Percentiles rank a stretch among this genome's conserved stretches.
These are phyloP conservation scores for Sugiyamaella lignohabitans DNA, from an alignment of 805 yeast species.

Conservation along the genomic window DNA sequence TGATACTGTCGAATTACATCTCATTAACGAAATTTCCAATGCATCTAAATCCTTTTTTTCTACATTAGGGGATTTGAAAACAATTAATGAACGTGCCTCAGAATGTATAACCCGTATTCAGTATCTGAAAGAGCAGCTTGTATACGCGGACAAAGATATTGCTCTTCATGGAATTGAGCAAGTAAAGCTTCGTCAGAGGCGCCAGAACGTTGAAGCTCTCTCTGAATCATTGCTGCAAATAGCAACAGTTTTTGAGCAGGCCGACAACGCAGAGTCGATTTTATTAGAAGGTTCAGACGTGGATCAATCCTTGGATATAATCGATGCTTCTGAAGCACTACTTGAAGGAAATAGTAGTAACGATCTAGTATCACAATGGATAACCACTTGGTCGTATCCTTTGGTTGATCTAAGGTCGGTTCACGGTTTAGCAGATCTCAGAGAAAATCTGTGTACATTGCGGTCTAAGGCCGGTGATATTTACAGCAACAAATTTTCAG, in stretches of 20 bases:
- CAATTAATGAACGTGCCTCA: conserved; percentile 45
- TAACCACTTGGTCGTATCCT: conserved; percentile 28
- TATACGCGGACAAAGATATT: conserved; percentile 42
- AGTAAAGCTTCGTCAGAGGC: conserved; percentile 44
- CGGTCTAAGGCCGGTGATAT: conserved; percentile 62
- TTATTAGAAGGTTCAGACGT: conserved; percentile 40
- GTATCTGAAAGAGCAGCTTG: conserved; percentile 42
- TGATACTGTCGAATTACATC: conserved; percentile 75
- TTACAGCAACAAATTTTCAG: conserved; percentile 53
- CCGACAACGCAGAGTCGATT: conserved; percentile 45
- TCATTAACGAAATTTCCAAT: conserved; percentile 74
- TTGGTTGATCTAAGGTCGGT: conserved; percentile 39
- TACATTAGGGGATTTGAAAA: conserved; percentile 72
- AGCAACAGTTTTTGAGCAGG: conserved; percentile 39
- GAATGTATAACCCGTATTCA: conserved; percentile 44
- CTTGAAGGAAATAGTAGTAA: conserved; percentile 45
- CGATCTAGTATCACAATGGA: conserved; percentile 11
- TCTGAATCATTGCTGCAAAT: conserved; percentile 58
- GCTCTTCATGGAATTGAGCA: conserved; percentile 46
- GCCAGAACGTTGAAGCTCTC: conserved; percentile 53
- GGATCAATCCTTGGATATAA: conserved; percentile 49
- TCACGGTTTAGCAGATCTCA: conserved; percentile 45
- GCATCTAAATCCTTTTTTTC: conserved; percentile 81
- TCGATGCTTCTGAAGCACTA: conserved; percentile 51
- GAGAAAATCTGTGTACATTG: conserved; percentile 48